A percentile compares a stretch with the other conserved stretches of the same genome.
phyloP scores from a whole-genome alignment of 305 asterid species.

The Galium porrigens region DNA sequence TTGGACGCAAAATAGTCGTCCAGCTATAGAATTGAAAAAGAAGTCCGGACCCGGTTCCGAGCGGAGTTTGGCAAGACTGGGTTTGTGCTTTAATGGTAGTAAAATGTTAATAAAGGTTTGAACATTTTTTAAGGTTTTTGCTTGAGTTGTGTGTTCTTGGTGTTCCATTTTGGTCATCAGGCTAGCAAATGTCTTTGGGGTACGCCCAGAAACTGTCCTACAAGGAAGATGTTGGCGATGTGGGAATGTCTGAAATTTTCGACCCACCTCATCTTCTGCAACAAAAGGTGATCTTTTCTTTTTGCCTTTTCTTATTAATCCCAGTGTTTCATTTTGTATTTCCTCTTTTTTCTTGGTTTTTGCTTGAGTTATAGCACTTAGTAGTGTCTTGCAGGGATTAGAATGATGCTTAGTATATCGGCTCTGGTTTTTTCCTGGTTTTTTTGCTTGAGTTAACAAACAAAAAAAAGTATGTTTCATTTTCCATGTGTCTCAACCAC shows the following conservation, averaged over 20 bases:
- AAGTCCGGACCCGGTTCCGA: too few relatives aligned
- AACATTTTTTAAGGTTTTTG: neutral
- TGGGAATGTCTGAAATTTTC: slow-evolving; percentile 79
- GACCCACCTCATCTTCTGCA: slow-evolving; percentile 44
- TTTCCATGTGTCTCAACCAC: neutral
- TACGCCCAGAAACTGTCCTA: slow-evolving; percentile 82
- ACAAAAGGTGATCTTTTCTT: neutral
- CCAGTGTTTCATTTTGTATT: neutral
- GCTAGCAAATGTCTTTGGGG: slow-evolving; percentile 48
- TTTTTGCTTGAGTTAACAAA: too few relatives aligned
- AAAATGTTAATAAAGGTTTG: too few relatives aligned
- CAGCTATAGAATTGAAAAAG: too few relatives aligned
- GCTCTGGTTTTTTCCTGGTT: too few relatives aligned
- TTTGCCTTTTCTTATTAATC: neutral
- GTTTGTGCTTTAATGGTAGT: too few relatives aligned
- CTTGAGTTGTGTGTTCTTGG: neutral
- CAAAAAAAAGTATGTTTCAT: neutral
- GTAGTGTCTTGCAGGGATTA: neutral
- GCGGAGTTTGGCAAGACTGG: too few relatives aligned
- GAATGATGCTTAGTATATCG: neutral
- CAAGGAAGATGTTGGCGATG: slow-evolving; percentile 91
- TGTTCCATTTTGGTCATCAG: neutral
- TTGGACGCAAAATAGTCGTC: too few relatives aligned
- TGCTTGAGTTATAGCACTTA: neutral
- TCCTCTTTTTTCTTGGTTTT: too few relatives aligned